Evolutionary conservation across 306 rosid genomes (phyloP).

Genomic region (Astragalus glycyphyllos): DNA sequence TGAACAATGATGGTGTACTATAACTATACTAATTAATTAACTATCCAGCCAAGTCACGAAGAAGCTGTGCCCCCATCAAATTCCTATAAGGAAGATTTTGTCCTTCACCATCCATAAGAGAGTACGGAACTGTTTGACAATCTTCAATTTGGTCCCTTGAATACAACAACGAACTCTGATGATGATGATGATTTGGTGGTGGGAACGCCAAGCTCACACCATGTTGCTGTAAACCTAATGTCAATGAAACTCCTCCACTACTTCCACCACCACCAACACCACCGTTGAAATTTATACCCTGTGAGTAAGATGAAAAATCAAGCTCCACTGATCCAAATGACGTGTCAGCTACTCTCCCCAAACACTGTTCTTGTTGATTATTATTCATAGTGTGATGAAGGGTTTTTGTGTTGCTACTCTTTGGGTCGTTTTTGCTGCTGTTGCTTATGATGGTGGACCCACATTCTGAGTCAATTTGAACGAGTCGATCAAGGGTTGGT

Average conservation of each 20-base stretch:
- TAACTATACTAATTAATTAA: no score
- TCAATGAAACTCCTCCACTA: conserved; percentile 78
- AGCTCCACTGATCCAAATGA: conserved; percentile 68
- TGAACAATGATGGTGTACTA: background rate
- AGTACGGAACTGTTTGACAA: conserved; percentile 71
- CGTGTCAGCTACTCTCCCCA: conserved; percentile 51
- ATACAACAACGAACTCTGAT: conserved; percentile 67
- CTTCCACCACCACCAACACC: background rate
- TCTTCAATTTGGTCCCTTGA: conserved; percentile 77
- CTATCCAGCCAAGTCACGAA: conserved; percentile 65
- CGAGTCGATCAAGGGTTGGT: conserved; percentile 56
- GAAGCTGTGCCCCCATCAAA: conserved; percentile 84
- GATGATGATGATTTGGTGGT: conserved; percentile 45
- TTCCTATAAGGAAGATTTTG: conserved; percentile 81
- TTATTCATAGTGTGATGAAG: background rate
- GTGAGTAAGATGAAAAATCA: conserved; percentile 64
- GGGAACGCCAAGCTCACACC: conserved; percentile 76
- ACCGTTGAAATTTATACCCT: background rate
- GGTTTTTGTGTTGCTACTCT: conserved; percentile 31
- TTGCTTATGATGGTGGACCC: conserved; percentile 67
- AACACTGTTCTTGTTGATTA: conserved; percentile 45
- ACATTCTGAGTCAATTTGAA: conserved; percentile 69
- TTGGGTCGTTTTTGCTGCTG: conserved; percentile 45
- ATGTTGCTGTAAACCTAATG: conserved; percentile 90
- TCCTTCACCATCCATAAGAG: conserved; percentile 71